These are phyloP conservation scores for Escovopsis sp. DNA, from an alignment of 2,329 filamentous ascomycete genomes.

Conservation along the genomic window DNA sequence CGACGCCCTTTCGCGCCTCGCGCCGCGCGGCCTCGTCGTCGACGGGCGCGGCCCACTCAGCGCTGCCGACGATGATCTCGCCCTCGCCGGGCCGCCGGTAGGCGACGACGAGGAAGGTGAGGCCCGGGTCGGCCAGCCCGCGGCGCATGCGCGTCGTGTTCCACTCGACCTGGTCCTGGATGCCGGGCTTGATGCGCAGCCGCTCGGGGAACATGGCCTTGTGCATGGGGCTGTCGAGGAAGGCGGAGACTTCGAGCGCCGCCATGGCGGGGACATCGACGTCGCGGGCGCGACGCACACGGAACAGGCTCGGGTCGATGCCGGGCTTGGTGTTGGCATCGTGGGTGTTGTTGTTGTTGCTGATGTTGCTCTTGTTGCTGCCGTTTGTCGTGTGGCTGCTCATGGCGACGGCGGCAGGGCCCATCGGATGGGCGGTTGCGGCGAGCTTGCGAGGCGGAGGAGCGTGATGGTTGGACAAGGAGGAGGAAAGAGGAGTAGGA, in stretches of 20 bases:
- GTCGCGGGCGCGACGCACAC: slow-evolving; percentile 4
- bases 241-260: slow-evolving; percentile 5
- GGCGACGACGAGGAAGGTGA: slow-evolving; percentile 3
- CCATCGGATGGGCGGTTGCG: too few relatives aligned
- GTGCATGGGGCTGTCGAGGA: slow-evolving; percentile 7
- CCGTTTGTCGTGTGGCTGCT: too few relatives aligned
- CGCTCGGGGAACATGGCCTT: slow-evolving; percentile 7
- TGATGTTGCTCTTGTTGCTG: too few relatives aligned
- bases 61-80: slow-evolving; percentile 5
- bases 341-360: too few relatives aligned
- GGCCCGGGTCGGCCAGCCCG: background rate
- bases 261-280: slow-evolving; percentile 7
- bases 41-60: slow-evolving; percentile 6
- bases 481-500: too few relatives aligned
- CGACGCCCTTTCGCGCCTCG: background rate
- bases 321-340: too few relatives aligned
- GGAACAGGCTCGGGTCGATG: slow-evolving; percentile 2
- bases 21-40: background rate
- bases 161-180: slow-evolving; percentile 7
- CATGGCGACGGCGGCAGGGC: too few relatives aligned
- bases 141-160: slow-evolving; percentile 4
- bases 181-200: slow-evolving; percentile 6
- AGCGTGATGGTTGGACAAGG: too few relatives aligned
- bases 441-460: too few relatives aligned
- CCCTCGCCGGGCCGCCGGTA: background rate